Evolutionary conservation across 2,329 filamentous ascomycete genomes (phyloP), one percentile per base, ranked within the genome.

Genomic region (Fusarium sp.): DNA sequence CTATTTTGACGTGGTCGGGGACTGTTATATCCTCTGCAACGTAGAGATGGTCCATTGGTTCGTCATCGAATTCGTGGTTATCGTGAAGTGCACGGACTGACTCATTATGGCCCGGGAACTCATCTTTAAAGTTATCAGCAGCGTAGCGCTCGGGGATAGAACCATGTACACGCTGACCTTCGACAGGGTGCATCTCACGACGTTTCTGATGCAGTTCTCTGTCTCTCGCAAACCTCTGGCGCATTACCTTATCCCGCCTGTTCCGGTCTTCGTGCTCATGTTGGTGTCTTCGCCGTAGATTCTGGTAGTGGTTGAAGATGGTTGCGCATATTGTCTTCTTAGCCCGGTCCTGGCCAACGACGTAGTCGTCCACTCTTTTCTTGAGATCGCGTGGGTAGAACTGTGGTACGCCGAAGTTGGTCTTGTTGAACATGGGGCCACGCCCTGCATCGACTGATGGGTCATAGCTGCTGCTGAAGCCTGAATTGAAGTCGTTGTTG

Each of bases 221-320:
- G 69, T 95, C 92, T 69, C 90, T 87, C 63, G 92, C 86, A 78
- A 92, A 90, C 67, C 90, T 88, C 79, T 94, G 93, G 45, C 93
- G 89, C 77, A 92, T 85, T 55, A 90, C 79, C 82, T 92, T 93
- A 70, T 94, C 92, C 46, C 85, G 83, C 39, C 83, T 74, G 49
- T 85, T 86, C 57, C 84, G 83, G 60, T 90, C 88, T 65, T 87
- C 84, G 31, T 93, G 90, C 77, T 97, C 94, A 60, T 95, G 90
- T 73, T 96, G 90, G 66, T 92, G 90, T 54, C 94, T 87, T 77
- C 94, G 88, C 29, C 95, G 91, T 66, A 97, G 89, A 51, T 93
- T 90, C 82, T 98, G 94, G 79, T 98, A 98, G 80, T 99, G 96
- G 79, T 98, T 98, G 84, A 97, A 98, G 33, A 99, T 93, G 11